These are phyloP conservation scores for Pyrrhoderma lamaoense DNA, from an alignment of 1,284 basidiomycete species.

Conservation along the genomic window DNA sequence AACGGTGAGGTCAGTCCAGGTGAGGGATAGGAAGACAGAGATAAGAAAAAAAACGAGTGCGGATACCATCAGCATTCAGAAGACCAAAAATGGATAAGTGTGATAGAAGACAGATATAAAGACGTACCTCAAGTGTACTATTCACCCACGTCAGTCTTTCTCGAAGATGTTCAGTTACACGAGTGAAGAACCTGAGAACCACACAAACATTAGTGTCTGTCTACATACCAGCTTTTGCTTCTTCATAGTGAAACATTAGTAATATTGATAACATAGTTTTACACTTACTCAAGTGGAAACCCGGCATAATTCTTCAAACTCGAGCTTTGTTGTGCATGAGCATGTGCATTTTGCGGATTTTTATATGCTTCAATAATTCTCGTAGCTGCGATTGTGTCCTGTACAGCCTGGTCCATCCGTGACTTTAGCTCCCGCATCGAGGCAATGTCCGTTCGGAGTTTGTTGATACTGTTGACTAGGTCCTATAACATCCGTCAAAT, in stretches of 20 bases:
- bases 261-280: background rate
- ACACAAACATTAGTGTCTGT: slow-evolving; percentile 6
- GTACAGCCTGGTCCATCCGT: slow-evolving; percentile 68
- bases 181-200: slow-evolving; percentile 56
- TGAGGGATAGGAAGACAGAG: background rate
- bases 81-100: background rate
- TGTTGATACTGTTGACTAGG: slow-evolving; percentile 50
- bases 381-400: slow-evolving; percentile 67
- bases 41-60: background rate
- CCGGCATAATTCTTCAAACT: slow-evolving; percentile 66
- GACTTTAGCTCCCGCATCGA: slow-evolving; percentile 60
- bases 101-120: no score
- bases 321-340: slow-evolving; percentile 40
- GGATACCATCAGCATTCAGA: background rate
- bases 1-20: background rate
- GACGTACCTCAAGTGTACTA: slow-evolving; percentile 63
- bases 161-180: slow-evolving; percentile 64
- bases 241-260: background rate
- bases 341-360: slow-evolving; percentile 42
- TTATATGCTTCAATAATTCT: slow-evolving; percentile 69
- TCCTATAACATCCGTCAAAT: slow-evolving; percentile 36
- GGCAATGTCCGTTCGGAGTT: slow-evolving; percentile 59
- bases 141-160: slow-evolving; percentile 71
- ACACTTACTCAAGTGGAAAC: slow-evolving; percentile 73
- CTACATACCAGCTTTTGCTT: background rate